These are phyloP conservation scores for Mycena haematopus DNA, from an alignment of 768 basidiomycete species.

Conservation along the genomic window DNA sequence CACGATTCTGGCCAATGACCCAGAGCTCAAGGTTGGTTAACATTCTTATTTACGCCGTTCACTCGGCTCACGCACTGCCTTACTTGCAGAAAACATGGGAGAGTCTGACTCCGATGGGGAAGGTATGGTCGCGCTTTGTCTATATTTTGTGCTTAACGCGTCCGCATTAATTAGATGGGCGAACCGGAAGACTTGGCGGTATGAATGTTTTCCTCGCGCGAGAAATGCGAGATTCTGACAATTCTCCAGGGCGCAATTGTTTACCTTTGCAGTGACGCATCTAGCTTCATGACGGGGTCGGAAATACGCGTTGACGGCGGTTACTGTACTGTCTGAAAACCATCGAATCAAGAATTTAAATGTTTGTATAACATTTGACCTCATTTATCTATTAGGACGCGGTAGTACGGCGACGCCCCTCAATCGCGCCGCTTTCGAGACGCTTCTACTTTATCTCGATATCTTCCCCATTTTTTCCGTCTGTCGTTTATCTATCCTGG, in stretches of 20 bases:
- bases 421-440: no score
- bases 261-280: slow-evolving; percentile 89
- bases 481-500: no score
- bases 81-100: slow-evolving; percentile 78
- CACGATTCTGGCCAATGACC: slow-evolving; percentile 77
- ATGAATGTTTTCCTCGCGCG: slow-evolving; percentile 27
- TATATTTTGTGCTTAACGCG: no score
- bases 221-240: slow-evolving; percentile 11
- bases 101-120: slow-evolving; percentile 83
- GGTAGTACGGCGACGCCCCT: no score
- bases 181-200: slow-evolving; percentile 92
- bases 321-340: slow-evolving; percentile 68
- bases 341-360: not conserved
- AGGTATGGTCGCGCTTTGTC: slow-evolving; percentile 50
- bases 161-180: slow-evolving; percentile 68
- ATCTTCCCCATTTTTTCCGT: no score
- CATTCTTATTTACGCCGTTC: slow-evolving; percentile 2
- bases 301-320: slow-evolving; percentile 91
- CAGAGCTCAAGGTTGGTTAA: slow-evolving; percentile 71
- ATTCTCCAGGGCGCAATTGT: slow-evolving; percentile 78
- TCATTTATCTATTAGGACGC: no score
- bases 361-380: no score
- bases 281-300: slow-evolving; percentile 87
- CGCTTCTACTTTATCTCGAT: no score
- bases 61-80: slow-evolving; percentile 1